Evolutionary conservation across 495 filamentous ascomycete genomes (phyloP).

Genomic region (Podospora didyma): DNA sequence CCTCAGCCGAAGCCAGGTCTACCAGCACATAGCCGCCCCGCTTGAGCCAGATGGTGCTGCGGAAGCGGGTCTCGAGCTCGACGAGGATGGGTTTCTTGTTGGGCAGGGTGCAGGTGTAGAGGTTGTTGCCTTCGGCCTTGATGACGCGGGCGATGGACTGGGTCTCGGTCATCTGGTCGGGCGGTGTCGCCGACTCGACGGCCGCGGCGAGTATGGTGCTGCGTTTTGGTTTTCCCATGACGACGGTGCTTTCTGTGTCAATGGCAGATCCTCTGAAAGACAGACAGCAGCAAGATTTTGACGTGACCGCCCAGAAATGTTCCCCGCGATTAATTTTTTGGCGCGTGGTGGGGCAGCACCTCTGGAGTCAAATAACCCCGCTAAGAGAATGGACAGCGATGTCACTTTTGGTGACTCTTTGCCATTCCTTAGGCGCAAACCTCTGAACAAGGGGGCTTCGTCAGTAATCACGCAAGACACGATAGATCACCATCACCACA

Average conservation of each 20-base stretch:
- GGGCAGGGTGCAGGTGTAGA: conserved; percentile 69
- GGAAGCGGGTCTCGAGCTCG: conserved; percentile 77
- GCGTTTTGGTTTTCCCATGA: conserved; percentile 72
- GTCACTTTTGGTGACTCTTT: no score
- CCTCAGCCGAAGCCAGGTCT: conserved; percentile 59
- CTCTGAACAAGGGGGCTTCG: no score
- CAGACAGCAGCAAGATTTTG: background rate
- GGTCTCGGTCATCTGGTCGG: conserved; percentile 55
- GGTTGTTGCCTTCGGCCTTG: conserved; percentile 81
- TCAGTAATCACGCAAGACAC: no score
- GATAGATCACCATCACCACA: background rate
- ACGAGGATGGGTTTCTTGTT: conserved; percentile 57
- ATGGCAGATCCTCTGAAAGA: background rate
- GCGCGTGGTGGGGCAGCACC: background rate
- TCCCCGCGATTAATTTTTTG: background rate
- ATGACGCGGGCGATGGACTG: conserved; percentile 72
- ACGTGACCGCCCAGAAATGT: background rate
- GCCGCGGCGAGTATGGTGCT: conserved; percentile 69
- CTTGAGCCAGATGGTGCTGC: conserved; percentile 86
- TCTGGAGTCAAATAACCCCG: background rate
- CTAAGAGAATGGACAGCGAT: background rate
- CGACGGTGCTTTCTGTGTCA: background rate
- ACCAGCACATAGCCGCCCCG: conserved; percentile 83
- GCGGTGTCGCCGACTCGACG: conserved; percentile 70
- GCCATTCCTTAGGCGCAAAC: no score